These are phyloP conservation scores for Clavispora carvajalis DNA, from an alignment of 805 yeast genomes.

Conservation along the genomic window DNA sequence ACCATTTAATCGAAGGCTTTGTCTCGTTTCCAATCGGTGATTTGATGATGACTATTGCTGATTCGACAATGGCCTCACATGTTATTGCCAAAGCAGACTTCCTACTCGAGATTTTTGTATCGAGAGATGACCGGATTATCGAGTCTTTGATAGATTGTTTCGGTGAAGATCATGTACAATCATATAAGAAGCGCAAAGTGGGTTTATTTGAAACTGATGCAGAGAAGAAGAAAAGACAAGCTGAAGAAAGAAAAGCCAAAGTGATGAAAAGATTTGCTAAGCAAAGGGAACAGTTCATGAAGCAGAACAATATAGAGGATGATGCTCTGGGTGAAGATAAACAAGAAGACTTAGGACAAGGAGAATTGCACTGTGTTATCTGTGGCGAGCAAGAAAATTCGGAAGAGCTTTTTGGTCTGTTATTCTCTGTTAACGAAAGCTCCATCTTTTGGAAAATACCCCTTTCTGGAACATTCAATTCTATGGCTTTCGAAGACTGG, in stretches of 20 bases:
- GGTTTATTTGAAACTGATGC: slow-evolving; percentile 44
- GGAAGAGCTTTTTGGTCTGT: slow-evolving; percentile 52
- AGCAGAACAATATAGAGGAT: slow-evolving; percentile 27
- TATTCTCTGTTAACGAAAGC: slow-evolving; percentile 43
- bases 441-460: slow-evolving; percentile 49
- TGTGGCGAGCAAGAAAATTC: slow-evolving; percentile 20
- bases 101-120: slow-evolving; percentile 46
- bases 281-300: slow-evolving; percentile 42
- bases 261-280: slow-evolving; percentile 58
- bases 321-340: slow-evolving; percentile 1
- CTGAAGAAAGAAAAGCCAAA: slow-evolving; percentile 57
- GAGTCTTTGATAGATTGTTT: slow-evolving; percentile 51
- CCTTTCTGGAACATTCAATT: slow-evolving; percentile 8
- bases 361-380: slow-evolving; percentile 16
- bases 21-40: slow-evolving; percentile 54
- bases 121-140: slow-evolving; percentile 44
- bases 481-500: slow-evolving; percentile 21
- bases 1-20: slow-evolving; percentile 40
- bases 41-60: slow-evolving; percentile 47
- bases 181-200: slow-evolving; percentile 43
- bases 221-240: slow-evolving; percentile 52
- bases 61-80: slow-evolving; percentile 44
- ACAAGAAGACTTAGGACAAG: neutral
- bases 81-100: slow-evolving; percentile 52
- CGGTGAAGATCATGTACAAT: slow-evolving; percentile 49